Base-by-base conservation (phyloP, 768 basidiomycete genomes). In the Sistotremastrum niveocremeum region DNA sequence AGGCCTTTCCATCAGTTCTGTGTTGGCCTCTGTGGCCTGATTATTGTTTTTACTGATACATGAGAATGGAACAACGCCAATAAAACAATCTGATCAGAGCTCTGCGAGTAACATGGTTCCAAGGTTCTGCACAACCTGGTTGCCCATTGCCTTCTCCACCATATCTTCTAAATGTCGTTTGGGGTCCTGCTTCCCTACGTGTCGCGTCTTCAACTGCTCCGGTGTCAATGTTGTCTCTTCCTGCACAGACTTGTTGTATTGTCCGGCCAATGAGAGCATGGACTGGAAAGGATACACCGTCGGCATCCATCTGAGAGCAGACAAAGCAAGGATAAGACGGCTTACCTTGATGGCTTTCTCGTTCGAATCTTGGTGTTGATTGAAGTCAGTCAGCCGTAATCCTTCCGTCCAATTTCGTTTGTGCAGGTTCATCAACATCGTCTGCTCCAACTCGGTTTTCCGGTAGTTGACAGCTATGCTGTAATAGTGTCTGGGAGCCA, bases 391-490 rank as follows among this genome's bases (percentile, higher is more conserved):
- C 58, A 99, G 63, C 60, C 85, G 88, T 53, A 99, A 67, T 1
- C 94, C 95, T 62, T 98, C 93, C 2, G 95, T 98, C 95, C 95
- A 99, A 59, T 95, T 94, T 56, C 90, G 74, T 65, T 98, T 98
- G 70, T 99, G 95, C 56, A 99, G 67, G 62, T 98, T 99, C 84
- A 98, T 89, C 54, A 99, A 65, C 95, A 99, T 99, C 11, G 84
- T 77, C 61, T 99, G 95, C 64, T 99, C 95, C 2, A 94, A 76
- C 60, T 97, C 94, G 31, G 93, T 97, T 71, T 98, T 98, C 54
- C 93, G 79, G 66, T 98, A 98, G 62, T 94, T 91, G 51, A 99
- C 94, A 5, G 84, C 90, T 52, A 99, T 91, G 43, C 84, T 87
- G 69, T 99, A 99, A 62, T 99, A 99, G 67, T 97, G 93, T 52